These are phyloP conservation scores for Diaporthe helianthi DNA, from an alignment of 2,329 filamentous ascomycete genomes.

Conservation along the genomic window DNA sequence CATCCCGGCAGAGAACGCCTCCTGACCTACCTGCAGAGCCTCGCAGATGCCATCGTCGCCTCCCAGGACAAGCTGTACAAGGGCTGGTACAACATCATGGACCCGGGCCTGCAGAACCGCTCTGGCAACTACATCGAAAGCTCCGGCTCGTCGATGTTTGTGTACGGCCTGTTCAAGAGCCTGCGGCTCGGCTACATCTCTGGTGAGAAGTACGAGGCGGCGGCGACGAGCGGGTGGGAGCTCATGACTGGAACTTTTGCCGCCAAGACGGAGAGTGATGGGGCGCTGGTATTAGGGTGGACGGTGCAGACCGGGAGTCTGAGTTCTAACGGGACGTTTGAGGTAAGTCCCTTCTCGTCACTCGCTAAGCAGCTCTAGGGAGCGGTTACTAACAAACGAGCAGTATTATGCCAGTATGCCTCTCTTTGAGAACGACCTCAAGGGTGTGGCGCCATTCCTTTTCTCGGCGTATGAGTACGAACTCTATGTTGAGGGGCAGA, in stretches of 20 bases:
- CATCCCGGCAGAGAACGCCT: not conserved
- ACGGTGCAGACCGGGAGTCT: not conserved
- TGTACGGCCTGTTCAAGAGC: constrained; percentile 46
- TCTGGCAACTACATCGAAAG: constrained; percentile 47
- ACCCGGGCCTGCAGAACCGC: constrained; percentile 31
- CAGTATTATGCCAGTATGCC: constrained; percentile 13
- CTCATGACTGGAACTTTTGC: constrained; percentile 15
- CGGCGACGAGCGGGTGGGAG: not conserved
- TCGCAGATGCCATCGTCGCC: not conserved
- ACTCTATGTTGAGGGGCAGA: not conserved
- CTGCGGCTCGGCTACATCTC: constrained; percentile 42
- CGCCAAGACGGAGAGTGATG: not conserved
- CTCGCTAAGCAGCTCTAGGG: no score
- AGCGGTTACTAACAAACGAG: not conserved
- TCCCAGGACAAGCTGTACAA: constrained; percentile 36
- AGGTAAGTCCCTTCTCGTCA: not conserved
- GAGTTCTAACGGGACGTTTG: constrained; percentile 2
- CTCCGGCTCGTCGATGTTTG: constrained; percentile 46
- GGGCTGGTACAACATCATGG: constrained; percentile 48
- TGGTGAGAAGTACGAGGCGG: constrained; percentile 3
- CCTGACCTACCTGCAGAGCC: constrained; percentile 8
- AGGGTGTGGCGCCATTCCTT: not conserved
- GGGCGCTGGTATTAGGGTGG: not conserved
- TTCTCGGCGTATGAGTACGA: constrained; percentile 10
- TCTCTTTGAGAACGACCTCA: constrained; percentile 9